Conservation (phyloP, 2,329 filamentous ascomycete species). For the Trichoderma sp. region DNA sequence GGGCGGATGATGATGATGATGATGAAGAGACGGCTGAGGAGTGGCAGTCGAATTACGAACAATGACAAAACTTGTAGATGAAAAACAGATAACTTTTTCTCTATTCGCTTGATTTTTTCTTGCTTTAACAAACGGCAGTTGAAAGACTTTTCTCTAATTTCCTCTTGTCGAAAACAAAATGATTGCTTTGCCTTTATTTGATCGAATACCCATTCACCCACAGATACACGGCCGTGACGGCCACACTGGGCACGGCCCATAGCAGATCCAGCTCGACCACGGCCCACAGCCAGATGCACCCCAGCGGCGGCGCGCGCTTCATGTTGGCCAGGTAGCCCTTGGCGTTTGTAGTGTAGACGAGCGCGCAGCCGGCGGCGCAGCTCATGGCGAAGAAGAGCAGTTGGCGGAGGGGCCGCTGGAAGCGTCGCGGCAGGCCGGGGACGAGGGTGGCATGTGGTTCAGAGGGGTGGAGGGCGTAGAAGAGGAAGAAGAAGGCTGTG, state of each 20-base stretch:
- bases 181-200: slow-evolving; percentile 24
- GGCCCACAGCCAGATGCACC: slow-evolving; percentile 90
- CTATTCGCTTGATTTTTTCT: no score
- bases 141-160: neutral
- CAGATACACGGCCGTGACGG: slow-evolving; percentile 50
- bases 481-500: slow-evolving; percentile 58
- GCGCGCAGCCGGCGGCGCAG: slow-evolving; percentile 70
- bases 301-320: slow-evolving; percentile 88
- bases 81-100: slow-evolving; percentile 12
- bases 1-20: neutral
- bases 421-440: slow-evolving; percentile 52
- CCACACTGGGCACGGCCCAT: slow-evolving; percentile 63
- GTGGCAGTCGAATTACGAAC: neutral
- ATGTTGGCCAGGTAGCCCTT: slow-evolving; percentile 84
- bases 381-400: slow-evolving; percentile 66
- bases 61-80: neutral
- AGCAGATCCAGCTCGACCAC: slow-evolving; percentile 81
- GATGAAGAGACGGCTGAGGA: neutral
- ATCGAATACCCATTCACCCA: slow-evolving; percentile 56
- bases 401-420: slow-evolving; percentile 57
- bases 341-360: slow-evolving; percentile 80
- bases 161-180: neutral
- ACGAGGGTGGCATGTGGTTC: slow-evolving; percentile 53
- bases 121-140: no score
- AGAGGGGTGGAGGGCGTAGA: slow-evolving; percentile 62